Percentiles rank a stretch among this genome's conserved stretches.
Evolutionary conservation across 352 stramenopile species (phyloP).

Genomic region (Aphanomyces cochlioides): DNA sequence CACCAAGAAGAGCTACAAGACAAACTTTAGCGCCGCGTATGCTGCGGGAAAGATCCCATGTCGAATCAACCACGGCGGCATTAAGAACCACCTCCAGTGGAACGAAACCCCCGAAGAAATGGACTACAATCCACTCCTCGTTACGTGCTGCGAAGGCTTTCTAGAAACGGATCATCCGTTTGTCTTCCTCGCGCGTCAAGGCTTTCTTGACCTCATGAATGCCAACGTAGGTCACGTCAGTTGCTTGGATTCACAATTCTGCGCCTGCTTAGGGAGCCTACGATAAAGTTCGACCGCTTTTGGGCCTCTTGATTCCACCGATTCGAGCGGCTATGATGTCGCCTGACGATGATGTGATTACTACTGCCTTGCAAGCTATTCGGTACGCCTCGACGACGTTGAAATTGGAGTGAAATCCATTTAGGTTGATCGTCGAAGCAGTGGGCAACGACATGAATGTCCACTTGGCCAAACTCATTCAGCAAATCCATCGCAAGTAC

Average conservation of each 20-base stretch:
- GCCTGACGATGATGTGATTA: conserved; percentile 64
- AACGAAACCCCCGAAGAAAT: conserved; percentile 58
- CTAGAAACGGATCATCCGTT: conserved; percentile 71
- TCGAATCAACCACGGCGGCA: conserved; percentile 74
- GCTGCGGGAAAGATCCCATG: conserved; percentile 66
- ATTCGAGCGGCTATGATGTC: conserved; percentile 60
- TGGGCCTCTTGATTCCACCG: conserved; percentile 57
- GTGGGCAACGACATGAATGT: conserved; percentile 73
- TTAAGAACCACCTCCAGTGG: conserved; percentile 71
- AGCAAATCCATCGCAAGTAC: conserved; percentile 75
- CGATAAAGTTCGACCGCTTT: conserved; percentile 53
- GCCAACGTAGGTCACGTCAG: conserved; percentile 25
- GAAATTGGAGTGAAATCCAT: neutral
- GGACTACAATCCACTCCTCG: conserved; percentile 61
- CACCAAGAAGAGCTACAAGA: conserved; percentile 74
- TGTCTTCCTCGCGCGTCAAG: conserved; percentile 67
- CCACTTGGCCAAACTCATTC: conserved; percentile 65
- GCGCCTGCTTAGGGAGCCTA: conserved; percentile 41
- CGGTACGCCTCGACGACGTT: conserved; percentile 27
- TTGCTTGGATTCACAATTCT: conserved; percentile 1
- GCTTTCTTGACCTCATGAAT: conserved; percentile 68
- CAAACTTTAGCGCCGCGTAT: conserved; percentile 66
- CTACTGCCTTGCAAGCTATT: conserved; percentile 63
- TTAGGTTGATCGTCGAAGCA: conserved; percentile 47
- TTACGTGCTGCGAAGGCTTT: conserved; percentile 70